Evolutionary conservation across 129 eudicot species (phyloP), one percentile per base, ranked within the genome.

Genomic region (Glebionis coronaria): DNA sequence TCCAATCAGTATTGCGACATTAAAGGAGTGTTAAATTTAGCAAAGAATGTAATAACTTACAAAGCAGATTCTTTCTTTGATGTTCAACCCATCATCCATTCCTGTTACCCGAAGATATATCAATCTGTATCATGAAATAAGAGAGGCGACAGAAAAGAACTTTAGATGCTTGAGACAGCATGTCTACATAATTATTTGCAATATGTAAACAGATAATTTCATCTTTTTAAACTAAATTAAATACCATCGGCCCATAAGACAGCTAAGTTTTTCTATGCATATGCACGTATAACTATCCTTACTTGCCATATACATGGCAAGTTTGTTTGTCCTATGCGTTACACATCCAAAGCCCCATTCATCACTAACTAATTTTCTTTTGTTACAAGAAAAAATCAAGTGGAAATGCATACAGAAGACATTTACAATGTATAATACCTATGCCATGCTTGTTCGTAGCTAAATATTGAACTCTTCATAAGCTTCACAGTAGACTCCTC

Each of bases 391-490:
- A 35, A 60, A 59, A 16, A 52, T 16, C 27, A 18, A 59, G 58
- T 16, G 53, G 50, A 53, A 69, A 12, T 44, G 66, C 40, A 40
- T 51, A 50, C 62, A n/a, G 21, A 57, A 59, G 61, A 78, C 56
- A n/a, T 18, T 42, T 51, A 27, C 5, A 38, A 42, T 68, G 66
- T 53, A 52, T 61, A 61, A 49, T 67, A 93, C 99, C 97, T 89
- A 84, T 93, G 99, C 99, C 97, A 89, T 70, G 99, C 99, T 84
- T 93, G 99, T 84, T 93, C 97, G 44, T 93, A 88, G 79, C 88
- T 82, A 77, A 93, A 93, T 68, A 93, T 70, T 69, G 99, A 84
- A 82, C 99, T 93, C 78, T 93, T 93, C 80, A 93, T 80, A 70
- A 89, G 88, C 85, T 89, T 89, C 73, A 93, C 92, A 5, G 87